A percentile compares a stretch with the other conserved stretches of the same genome.
phyloP scores from a whole-genome alignment of 805 yeast species.

The Nakazawaea ernobii region DNA sequence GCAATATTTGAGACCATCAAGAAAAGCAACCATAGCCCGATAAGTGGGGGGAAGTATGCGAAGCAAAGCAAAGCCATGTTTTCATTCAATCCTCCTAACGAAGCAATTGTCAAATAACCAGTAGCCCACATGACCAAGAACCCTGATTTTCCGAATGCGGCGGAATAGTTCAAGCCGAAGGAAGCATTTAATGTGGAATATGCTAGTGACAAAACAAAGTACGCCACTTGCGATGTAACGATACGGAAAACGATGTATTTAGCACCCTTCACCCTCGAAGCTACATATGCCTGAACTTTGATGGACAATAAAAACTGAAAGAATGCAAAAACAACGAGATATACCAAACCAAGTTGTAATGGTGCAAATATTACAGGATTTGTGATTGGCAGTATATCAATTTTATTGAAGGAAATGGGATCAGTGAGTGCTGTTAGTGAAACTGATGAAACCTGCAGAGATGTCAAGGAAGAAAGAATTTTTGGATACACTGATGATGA shows the following conservation, averaged over 20 bases:
- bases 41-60: conserved; percentile 50
- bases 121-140: conserved; percentile 71
- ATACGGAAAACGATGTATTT: conserved; percentile 51
- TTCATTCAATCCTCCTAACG: conserved; percentile 73
- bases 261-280: conserved; percentile 34
- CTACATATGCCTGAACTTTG: conserved; percentile 45
- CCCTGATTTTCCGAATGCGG: conserved; percentile 60
- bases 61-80: conserved; percentile 48
- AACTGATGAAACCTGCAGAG: neutral
- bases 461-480: neutral
- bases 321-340: conserved; percentile 64
- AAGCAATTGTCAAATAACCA: conserved; percentile 60
- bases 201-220: conserved; percentile 51
- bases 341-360: conserved; percentile 70
- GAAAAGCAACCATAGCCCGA: conserved; percentile 67
- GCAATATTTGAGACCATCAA: conserved; percentile 68
- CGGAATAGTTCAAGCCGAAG: conserved; percentile 55
- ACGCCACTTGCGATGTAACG: conserved; percentile 43
- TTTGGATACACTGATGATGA: neutral
- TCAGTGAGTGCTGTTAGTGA: conserved; percentile 12
- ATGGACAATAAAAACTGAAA: conserved; percentile 62
- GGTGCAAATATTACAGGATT: conserved; percentile 57
- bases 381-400: conserved; percentile 46
- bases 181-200: conserved; percentile 60
- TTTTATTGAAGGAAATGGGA: conserved; percentile 29